phyloP scores from a whole-genome alignment of 129 eudicot species.

The Flaveria ramosissima region DNA sequence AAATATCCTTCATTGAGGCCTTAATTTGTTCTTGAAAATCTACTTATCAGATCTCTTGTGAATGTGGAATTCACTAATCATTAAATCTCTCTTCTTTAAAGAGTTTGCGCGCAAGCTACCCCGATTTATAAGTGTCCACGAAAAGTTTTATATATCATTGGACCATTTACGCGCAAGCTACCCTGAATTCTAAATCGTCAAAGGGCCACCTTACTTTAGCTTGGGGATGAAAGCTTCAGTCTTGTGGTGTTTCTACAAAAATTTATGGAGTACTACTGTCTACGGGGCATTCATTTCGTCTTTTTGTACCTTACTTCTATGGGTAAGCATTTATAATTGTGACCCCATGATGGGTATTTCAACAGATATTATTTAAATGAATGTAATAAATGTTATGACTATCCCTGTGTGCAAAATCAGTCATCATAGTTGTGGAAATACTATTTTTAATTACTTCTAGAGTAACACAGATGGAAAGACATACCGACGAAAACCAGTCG shows the following conservation, averaged over 20 bases:
- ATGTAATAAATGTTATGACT: neutral
- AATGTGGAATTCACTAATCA: no score
- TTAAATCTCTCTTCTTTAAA: no score
- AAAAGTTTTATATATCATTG: neutral
- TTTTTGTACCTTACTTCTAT: neutral
- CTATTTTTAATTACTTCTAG: no score
- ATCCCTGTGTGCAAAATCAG: neutral
- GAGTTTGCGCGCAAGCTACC: neutral
- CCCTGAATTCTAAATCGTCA: no score
- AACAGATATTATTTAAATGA: neutral
- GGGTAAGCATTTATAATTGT: neutral
- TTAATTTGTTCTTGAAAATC: neutral
- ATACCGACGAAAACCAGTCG: no score
- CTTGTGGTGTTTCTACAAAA: neutral
- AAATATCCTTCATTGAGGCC: neutral
- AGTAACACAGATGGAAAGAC: no score
- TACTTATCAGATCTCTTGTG: no score
- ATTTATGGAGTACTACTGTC: neutral
- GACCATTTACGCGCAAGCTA: neutral
- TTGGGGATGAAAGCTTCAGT: neutral
- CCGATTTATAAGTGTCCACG: neutral
- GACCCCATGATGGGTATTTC: constrained; percentile 10
- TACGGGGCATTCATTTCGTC: neutral
- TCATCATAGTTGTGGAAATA: neutral
- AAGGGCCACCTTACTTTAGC: neutral